phyloP scores from a whole-genome alignment of 164 flowering plant genomes.

The Berberis vulgaris region DNA sequence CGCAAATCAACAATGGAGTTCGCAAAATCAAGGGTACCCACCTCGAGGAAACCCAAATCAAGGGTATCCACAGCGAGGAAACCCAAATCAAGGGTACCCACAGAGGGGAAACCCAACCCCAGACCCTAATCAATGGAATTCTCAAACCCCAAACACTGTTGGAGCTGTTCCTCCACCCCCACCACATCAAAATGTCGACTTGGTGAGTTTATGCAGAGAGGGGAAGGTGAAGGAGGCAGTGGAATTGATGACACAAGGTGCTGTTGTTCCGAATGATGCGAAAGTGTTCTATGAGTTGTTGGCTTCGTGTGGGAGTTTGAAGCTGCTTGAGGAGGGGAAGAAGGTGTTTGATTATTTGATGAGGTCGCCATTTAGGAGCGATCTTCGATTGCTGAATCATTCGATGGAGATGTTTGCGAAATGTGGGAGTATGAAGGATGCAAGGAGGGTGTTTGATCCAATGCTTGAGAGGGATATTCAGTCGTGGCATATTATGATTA shows the following conservation, averaged over 20 bases:
- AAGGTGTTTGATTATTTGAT: constrained; percentile 1
- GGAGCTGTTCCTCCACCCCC: background rate
- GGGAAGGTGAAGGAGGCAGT: constrained; percentile 7
- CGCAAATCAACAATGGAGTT: no score
- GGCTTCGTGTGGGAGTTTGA: constrained; percentile 5
- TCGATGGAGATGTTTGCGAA: constrained; percentile 7
- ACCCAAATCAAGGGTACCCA: no score
- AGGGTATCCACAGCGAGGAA: no score
- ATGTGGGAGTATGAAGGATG: constrained; percentile 6
- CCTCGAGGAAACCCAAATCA: no score
- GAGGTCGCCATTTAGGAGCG: constrained; percentile 1
- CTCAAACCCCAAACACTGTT: background rate
- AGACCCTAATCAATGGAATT: no score
- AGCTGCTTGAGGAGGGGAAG: constrained; percentile 4
- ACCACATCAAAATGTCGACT: constrained; percentile 1
- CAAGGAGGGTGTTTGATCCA: constrained; percentile 3
- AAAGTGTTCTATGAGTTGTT: background rate
- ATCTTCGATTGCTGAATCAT: background rate
- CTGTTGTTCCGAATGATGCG: background rate
- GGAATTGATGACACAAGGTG: constrained; percentile 4
- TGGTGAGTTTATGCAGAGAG: constrained; percentile 2
- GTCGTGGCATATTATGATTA: constrained; percentile 9
- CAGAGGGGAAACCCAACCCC: no score
- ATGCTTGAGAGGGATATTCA: constrained; percentile 5
- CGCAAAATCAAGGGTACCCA: no score